Base-by-base conservation (phyloP, 345 rosid genomes). In the Gossypium raimondii region DNA sequence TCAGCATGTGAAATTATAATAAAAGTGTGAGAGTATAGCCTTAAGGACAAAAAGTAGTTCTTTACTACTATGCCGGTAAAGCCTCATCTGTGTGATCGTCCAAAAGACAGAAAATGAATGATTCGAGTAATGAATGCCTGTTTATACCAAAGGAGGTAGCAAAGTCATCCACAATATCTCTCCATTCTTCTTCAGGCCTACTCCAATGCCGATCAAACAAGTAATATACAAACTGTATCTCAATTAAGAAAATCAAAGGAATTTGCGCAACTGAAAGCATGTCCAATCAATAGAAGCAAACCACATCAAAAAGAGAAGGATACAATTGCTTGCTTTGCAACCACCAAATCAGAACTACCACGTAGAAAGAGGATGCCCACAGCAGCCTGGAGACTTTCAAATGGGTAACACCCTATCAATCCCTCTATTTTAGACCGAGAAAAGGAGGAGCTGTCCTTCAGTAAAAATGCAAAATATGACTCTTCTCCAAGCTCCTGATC, bases 311-410 rank as follows among this genome's bases (percentile, higher is more conserved):
- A 3, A 55, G 20, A 73, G 50, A 87, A 90, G 98, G 99, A 95
- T 95, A 95, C 99, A 79, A 90, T 91, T 20, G 98, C 98, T 79
- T 84, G 97, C 86, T 95, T 95, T 47, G 98, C 97, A 81, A 93
- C 87, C 79, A 93, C 97, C 87, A 90, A 77, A 80, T 93, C 98
- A 51, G 97, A 91, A 78, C 89, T 86, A 65, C 97, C 90, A 77
- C 81, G 88, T 71, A 95, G 85, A 80, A 95, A 95, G 79, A 95
- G 97, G 66, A 85, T 63, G 82, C 93, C 99, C 62, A 85, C 91
- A 73, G 96, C 97, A 80, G 89, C 86, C 75, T 86, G 94, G 60
- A 91, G 86, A 80, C 85, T 87, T 83, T 93, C 92, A 86, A 95
- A 95, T 53, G 98, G 99, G 73, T 91, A 95, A 79, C 93, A 85